phyloP scores from a whole-genome alignment of 345 rosid genomes.

The Citrus maxima region DNA sequence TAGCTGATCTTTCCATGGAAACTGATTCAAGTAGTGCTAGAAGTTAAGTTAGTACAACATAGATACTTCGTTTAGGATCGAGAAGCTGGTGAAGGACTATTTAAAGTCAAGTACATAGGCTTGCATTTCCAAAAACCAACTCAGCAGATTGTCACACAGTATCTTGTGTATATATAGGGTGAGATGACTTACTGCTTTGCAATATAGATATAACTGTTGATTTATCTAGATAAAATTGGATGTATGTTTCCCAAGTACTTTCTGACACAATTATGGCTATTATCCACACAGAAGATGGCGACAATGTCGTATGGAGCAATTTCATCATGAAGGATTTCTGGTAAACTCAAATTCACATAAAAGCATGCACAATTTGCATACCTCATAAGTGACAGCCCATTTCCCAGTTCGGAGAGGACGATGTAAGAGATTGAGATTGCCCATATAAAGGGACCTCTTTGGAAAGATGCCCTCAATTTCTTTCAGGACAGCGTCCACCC shows the following conservation, averaged over 20 bases:
- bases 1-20: neutral
- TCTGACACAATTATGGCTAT: neutral
- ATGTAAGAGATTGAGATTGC: conserved; percentile 90
- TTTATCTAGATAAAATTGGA: neutral
- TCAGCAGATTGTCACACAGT: neutral
- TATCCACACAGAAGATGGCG: neutral
- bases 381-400: conserved; percentile 98
- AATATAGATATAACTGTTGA: neutral
- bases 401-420: conserved; percentile 91
- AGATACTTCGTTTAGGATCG: neutral
- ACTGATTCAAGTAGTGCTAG: neutral
- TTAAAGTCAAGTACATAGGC: neutral
- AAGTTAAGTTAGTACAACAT: neutral
- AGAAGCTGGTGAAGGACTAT: neutral
- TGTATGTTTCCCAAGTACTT: neutral
- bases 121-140: neutral
- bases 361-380: conserved; percentile 27
- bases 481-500: conserved; percentile 75
- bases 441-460: conserved; percentile 85
- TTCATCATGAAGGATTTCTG: neutral
- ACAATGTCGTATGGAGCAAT: neutral
- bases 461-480: conserved; percentile 61
- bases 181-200: neutral
- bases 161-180: neutral
- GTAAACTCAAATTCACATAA: conserved; percentile 4